Evolutionary conservation across 2,329 filamentous ascomycete species (phyloP), one percentile per base, ranked within the genome.

Genomic region (Phaeophleospora eucalypticola): DNA sequence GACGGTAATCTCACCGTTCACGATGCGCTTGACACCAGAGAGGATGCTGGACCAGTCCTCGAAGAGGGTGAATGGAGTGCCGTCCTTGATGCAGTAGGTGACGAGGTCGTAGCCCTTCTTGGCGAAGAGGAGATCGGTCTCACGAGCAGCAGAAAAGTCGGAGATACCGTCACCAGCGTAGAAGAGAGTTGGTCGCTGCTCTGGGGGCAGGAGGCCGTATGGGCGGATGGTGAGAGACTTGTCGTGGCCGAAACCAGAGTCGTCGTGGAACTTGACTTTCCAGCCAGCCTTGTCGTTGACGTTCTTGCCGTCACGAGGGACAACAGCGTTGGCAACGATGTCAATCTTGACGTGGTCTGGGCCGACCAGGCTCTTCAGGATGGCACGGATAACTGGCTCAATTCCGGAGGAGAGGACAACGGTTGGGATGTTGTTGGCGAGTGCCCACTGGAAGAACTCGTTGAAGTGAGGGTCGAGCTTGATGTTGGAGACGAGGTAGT

Each of bases 91-190:
- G 65, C 91, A 96, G 71, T 88, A 96, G 12, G 78, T 82, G 53
- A 96, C 85, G 46, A 97, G 79, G 68, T 97, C 89, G 67, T 88
- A 83, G 17, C 89, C 91, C 55, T 86, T 84, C 77, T 96, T 96
- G 43, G 91, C 91, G 63, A 97, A 97, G 29, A 97, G 76, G 44
- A 97, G 71, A 66, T 97, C 89, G 2, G 90, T 95, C 75, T 97
- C 90, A 58, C 85, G 83, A 2, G 91, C 91, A 7, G 91, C 93
- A 19, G 87, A 94, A 43, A 97, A 75, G 65, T 97, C 91, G 2
- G 87, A 94, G 3, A 96, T 89, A 40, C 91, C 91, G 60, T 97
- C 91, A 48, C 93, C 93, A 24, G 93, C 91, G 63, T 98, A 98
- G 68, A 97, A 89, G 71, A 97, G 81, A 33, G 82, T 83, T 2